These are phyloP conservation scores for Lepidium didymum DNA, from an alignment of 345 rosid species.

Conservation along the genomic window DNA sequence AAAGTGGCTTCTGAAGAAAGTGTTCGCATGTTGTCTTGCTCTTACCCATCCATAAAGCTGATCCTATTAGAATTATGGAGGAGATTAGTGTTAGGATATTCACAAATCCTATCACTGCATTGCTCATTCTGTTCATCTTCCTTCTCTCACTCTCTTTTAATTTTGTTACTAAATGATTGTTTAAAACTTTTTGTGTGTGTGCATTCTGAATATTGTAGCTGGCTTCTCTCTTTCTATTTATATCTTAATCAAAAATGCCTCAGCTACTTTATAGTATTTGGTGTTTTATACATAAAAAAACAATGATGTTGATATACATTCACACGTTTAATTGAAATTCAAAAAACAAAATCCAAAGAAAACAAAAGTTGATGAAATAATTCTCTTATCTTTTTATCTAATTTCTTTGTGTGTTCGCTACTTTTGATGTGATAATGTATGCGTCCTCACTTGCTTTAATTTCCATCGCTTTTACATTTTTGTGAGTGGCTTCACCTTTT, in stretches of 20 bases:
- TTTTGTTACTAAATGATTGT: neutral
- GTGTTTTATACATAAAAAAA: neutral
- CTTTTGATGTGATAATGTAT: slow-evolving; percentile 28
- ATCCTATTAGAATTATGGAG: slow-evolving; percentile 81
- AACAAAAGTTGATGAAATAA: slow-evolving; percentile 7
- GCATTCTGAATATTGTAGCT: neutral
- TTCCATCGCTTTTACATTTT: slow-evolving; percentile 14
- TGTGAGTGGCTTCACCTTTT: slow-evolving; percentile 20
- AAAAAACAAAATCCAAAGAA: neutral
- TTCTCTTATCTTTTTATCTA: slow-evolving; percentile 5
- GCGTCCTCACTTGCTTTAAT: slow-evolving; percentile 24
- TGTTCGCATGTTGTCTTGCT: slow-evolving; percentile 74
- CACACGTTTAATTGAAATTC: slow-evolving; percentile 13
- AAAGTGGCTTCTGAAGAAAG: slow-evolving; percentile 80
- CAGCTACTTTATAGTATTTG: slow-evolving; percentile 14
- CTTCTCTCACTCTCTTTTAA: neutral
- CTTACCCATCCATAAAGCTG: slow-evolving; percentile 83
- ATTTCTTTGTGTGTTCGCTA: slow-evolving; percentile 9
- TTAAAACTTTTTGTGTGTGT: slow-evolving; percentile 9
- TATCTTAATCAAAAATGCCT: slow-evolving; percentile 7
- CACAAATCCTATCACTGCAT: slow-evolving; percentile 68
- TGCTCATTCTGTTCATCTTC: slow-evolving; percentile 74
- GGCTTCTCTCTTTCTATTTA: slow-evolving; percentile 8
- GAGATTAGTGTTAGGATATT: slow-evolving; percentile 77
- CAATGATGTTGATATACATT: neutral